phyloP scores from a whole-genome alignment of 495 filamentous ascomycete genomes.

The Daldinia grandis region DNA sequence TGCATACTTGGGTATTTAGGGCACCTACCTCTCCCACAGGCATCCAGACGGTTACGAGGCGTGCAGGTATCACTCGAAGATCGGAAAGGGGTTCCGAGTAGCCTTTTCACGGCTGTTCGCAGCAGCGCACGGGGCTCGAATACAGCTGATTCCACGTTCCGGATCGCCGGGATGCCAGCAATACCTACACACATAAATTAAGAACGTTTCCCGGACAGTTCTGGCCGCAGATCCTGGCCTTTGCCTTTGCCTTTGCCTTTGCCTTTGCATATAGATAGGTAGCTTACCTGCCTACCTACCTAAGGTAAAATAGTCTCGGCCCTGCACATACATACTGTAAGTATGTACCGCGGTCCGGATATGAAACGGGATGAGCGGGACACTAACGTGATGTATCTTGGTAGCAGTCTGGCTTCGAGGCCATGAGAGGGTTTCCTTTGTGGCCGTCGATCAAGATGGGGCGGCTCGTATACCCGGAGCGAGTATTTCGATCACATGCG shows the following conservation, averaged over 20 bases:
- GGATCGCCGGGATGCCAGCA: background rate
- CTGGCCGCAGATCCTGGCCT: background rate
- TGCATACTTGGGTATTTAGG: background rate
- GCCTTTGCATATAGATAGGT: background rate
- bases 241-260: no score
- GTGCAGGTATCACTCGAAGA: background rate
- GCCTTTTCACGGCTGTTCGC: background rate
- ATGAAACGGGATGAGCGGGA: no score
- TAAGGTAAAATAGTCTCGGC: background rate
- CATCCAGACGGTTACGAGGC: background rate
- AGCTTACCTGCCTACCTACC: no score
- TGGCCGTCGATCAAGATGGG: background rate
- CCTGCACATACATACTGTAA: background rate
- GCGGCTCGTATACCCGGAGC: background rate
- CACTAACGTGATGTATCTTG: no score
- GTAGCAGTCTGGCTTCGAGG: background rate
- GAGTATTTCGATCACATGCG: background rate
- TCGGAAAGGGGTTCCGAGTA: background rate
- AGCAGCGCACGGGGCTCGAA: background rate
- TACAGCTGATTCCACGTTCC: background rate
- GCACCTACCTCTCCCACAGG: background rate
- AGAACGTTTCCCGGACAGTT: background rate
- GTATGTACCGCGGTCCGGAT: background rate
- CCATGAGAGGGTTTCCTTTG: background rate
- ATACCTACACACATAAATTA: background rate